A percentile compares a stretch with the other conserved stretches of the same genome.
Evolutionary conservation across 768 basidiomycete genomes (phyloP).

Genomic region (Dictyophora rubrovolvata): DNA sequence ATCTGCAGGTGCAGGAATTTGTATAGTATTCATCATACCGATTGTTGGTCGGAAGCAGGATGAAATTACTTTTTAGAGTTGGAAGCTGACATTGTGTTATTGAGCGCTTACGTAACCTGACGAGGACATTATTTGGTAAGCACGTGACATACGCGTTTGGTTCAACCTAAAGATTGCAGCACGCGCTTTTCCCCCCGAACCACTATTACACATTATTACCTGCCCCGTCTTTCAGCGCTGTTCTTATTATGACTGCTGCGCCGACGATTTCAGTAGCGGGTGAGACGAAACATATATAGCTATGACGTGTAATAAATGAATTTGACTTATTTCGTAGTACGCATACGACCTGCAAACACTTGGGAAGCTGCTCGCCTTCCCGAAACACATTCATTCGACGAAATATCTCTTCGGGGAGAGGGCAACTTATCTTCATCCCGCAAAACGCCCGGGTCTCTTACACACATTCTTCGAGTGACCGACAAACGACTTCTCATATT

Average conservation of each 20-base stretch:
- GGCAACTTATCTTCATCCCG: constrained; percentile 69
- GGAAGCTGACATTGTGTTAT: not conserved
- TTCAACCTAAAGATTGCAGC: constrained; percentile 12
- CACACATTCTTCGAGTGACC: constrained; percentile 77
- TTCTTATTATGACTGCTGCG: constrained; percentile 57
- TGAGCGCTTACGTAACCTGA: not conserved
- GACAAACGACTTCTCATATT: constrained; percentile 95
- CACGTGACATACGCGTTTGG: not conserved
- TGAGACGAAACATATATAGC: constrained; percentile 21
- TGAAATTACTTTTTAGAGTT: not conserved
- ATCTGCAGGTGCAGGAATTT: constrained; percentile 64
- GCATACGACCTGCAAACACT: constrained; percentile 78
- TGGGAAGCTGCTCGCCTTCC: constrained; percentile 84
- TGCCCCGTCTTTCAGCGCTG: not conserved
- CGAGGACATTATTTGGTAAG: not conserved
- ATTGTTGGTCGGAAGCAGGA: constrained; percentile 15
- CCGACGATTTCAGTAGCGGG: constrained; percentile 86
- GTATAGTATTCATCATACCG: constrained; percentile 29
- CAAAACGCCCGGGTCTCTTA: constrained; percentile 40
- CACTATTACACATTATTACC: not conserved
- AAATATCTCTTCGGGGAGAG: constrained; percentile 62
- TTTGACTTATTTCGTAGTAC: constrained; percentile 41
- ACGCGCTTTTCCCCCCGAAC: constrained; percentile 1
- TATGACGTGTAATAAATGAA: constrained; percentile 5
- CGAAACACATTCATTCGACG: constrained; percentile 51